Evolutionary conservation across 129 eudicot species (phyloP).

Genomic region (Artemisia tridentata): DNA sequence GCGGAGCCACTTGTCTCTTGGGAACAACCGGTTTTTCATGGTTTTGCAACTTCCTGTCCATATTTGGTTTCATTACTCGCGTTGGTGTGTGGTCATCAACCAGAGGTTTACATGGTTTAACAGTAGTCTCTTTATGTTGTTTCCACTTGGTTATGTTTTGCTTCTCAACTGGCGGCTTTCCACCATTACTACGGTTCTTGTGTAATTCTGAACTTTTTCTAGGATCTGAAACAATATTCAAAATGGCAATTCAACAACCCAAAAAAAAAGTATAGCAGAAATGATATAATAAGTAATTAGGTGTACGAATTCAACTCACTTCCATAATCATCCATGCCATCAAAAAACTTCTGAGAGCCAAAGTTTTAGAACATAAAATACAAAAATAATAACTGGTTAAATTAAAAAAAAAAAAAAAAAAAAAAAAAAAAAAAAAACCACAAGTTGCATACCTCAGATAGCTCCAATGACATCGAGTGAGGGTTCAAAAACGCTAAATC

Average conservation of each 20-base stretch:
- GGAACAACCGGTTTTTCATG: constrained; percentile 30
- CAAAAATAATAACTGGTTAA: constrained; percentile 32
- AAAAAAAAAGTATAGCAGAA: constrained; percentile 32
- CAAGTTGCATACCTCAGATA: constrained; percentile 54
- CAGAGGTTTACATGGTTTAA: constrained; percentile 52
- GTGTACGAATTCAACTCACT: constrained; percentile 57
- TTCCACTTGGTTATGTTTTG: constrained; percentile 36
- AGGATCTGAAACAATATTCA: constrained; percentile 66
- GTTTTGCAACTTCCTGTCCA: constrained; percentile 40
- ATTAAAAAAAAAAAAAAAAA: no score
- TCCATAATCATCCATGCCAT: constrained; percentile 87
- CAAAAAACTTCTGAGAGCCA: constrained; percentile 62
- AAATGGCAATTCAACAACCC: constrained; percentile 41
- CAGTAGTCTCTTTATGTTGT: constrained; percentile 29
- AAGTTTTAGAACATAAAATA: constrained; percentile 17
- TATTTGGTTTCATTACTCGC: constrained; percentile 44
- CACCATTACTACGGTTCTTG: constrained; percentile 47
- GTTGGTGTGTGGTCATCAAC: constrained; percentile 37
- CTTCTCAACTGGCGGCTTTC: constrained; percentile 43
- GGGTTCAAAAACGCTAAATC: constrained; percentile 74
- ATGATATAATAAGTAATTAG: not conserved
- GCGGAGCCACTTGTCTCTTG: constrained; percentile 43
- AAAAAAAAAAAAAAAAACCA: not conserved
- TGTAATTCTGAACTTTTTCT: constrained; percentile 49
- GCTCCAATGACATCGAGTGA: constrained; percentile 56